phyloP scores from a whole-genome alignment of 140 eudicot genomes.

The Cichorium intybus region DNA sequence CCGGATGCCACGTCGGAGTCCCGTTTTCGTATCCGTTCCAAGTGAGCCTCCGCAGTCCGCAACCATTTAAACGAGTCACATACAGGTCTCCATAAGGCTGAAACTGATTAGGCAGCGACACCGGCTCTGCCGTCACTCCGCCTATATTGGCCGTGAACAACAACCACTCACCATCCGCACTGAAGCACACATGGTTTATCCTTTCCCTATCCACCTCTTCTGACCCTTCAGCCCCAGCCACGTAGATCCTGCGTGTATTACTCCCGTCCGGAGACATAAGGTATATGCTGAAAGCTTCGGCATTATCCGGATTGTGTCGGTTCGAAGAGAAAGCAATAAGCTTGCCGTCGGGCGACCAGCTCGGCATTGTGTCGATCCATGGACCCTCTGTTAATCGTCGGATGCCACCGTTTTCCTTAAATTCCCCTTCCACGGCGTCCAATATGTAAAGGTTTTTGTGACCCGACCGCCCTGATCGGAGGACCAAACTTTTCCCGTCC shows the following conservation, averaged over 20 bases:
- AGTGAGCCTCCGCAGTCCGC: constrained; percentile 63
- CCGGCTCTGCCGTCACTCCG: constrained; percentile 83
- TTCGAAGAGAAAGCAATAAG: constrained; percentile 82
- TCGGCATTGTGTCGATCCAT: constrained; percentile 96
- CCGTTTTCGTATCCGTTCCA: constrained; percentile 89
- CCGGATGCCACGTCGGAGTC: constrained; percentile 73
- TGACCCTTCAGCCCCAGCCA: constrained; percentile 48
- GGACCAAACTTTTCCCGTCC: constrained; percentile 64
- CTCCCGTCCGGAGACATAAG: constrained; percentile 56
- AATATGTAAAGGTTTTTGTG: constrained; percentile 68
- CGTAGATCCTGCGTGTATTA: constrained; percentile 43
- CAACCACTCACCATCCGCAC: constrained; percentile 70
- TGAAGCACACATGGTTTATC: constrained; percentile 87
- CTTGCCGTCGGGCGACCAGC: constrained; percentile 90
- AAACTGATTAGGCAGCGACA: constrained; percentile 73
- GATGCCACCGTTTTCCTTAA: constrained; percentile 35
- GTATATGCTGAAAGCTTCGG: constrained; percentile 55
- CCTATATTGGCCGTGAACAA: constrained; percentile 70
- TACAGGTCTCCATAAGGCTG: constrained; percentile 84
- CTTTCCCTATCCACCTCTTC: constrained; percentile 56
- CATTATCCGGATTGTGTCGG: constrained; percentile 52
- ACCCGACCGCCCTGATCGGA: constrained; percentile 84
- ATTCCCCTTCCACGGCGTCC: constrained; percentile 71
- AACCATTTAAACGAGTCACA: constrained; percentile 61
- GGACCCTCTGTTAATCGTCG: constrained; percentile 74